Evolutionary conservation across 495 filamentous ascomycete genomes (phyloP).

Genomic region (Cercophora sp.): DNA sequence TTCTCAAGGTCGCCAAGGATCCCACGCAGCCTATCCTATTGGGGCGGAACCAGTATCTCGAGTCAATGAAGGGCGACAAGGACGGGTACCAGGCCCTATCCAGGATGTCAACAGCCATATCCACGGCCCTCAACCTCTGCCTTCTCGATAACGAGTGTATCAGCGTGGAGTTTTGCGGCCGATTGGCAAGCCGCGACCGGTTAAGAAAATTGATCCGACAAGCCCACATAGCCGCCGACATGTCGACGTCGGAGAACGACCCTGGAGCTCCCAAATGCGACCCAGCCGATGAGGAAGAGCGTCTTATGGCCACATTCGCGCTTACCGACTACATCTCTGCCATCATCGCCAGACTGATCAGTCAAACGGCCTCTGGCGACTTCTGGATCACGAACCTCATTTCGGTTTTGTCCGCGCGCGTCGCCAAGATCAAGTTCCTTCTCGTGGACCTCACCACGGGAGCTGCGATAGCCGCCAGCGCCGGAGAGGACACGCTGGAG

Average conservation of each 20-base stretch:
- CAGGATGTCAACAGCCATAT: neutral
- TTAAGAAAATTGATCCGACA: neutral
- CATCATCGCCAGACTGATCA: neutral
- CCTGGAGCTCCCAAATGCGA: neutral
- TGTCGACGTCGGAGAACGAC: no score
- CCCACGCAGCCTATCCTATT: no score
- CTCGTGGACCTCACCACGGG: neutral
- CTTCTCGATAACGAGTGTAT: neutral
- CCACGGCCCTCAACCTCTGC: neutral
- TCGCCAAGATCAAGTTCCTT: conserved; percentile 5
- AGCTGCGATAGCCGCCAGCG: neutral
- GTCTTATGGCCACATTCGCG: neutral
- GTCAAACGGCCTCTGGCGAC: neutral
- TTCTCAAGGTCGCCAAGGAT: no score
- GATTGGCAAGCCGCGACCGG: neutral
- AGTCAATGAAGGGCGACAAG: neutral
- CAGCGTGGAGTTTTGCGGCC: neutral
- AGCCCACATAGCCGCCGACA: neutral
- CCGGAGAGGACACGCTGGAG: neutral
- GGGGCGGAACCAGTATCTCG: neutral
- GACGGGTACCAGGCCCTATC: neutral
- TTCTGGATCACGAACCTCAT: neutral
- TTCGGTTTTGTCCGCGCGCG: neutral
- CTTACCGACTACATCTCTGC: conserved; percentile 4
- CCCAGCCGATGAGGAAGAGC: neutral